These are phyloP conservation scores for Lodderomyces pseudojiufengensis DNA, from an alignment of 1,139 yeast species.

Conservation along the genomic window DNA sequence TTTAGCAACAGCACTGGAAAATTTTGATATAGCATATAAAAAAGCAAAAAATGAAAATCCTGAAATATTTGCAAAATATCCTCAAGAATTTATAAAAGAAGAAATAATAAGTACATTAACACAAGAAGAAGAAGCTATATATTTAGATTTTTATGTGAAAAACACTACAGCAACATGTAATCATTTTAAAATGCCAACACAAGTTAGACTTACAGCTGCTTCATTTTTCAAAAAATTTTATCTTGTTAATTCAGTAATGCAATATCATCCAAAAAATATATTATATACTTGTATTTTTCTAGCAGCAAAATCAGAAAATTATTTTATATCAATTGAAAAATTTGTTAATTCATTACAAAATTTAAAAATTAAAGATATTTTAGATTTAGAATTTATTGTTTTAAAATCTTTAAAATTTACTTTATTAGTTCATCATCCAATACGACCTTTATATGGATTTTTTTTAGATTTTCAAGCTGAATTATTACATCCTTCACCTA, in stretches of 20 bases:
- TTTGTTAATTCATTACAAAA: slow-evolving; percentile 70
- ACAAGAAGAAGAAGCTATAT: slow-evolving; percentile 64
- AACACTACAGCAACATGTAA: slow-evolving; percentile 57
- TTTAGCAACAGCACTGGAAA: slow-evolving; percentile 34
- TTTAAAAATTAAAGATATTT: slow-evolving; percentile 60
- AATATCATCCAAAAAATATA: slow-evolving; percentile 79
- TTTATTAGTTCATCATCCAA: slow-evolving; percentile 82
- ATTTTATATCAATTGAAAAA: slow-evolving; percentile 80
- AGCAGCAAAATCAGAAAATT: slow-evolving; percentile 91
- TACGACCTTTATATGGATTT: slow-evolving; percentile 85
- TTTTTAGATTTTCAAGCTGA: slow-evolving; percentile 79
- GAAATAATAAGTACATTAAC: slow-evolving; percentile 42
- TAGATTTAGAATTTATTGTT: slow-evolving; percentile 74
- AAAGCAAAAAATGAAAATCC: slow-evolving; percentile 29
- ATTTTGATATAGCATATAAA: slow-evolving; percentile 23
- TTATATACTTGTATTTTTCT: slow-evolving; percentile 83
- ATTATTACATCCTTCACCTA: slow-evolving; percentile 38
- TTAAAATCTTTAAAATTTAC: slow-evolving; percentile 76
- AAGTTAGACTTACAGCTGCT: slow-evolving; percentile 74
- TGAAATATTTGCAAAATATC: slow-evolving; percentile 25
- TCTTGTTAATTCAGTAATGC: slow-evolving; percentile 75
- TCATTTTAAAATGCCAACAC: slow-evolving; percentile 46
- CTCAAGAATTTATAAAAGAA: slow-evolving; percentile 23
- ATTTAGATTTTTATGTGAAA: slow-evolving; percentile 67
- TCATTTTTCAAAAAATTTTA: slow-evolving; percentile 81